A percentile compares a stretch with the other conserved stretches of the same genome.
These are phyloP conservation scores for Zizania latifolia DNA, from an alignment of 176 grass and related monocot species.

Conservation along the genomic window DNA sequence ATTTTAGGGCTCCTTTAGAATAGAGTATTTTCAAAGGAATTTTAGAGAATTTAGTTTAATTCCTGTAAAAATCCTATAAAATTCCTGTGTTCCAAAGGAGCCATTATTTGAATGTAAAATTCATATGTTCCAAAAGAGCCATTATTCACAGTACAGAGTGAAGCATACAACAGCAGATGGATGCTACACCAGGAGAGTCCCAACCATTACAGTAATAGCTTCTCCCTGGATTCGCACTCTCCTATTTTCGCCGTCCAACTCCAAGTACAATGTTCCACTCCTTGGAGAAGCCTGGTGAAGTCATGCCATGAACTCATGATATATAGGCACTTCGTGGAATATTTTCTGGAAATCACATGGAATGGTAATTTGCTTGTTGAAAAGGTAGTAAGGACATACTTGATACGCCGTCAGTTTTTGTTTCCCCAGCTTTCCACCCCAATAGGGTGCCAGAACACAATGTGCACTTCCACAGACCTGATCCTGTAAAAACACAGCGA, in stretches of 20 bases:
- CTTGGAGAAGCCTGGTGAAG: conserved; percentile 50
- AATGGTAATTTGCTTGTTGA: not conserved
- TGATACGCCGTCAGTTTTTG: conserved; percentile 47
- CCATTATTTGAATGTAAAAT: too few species aligned
- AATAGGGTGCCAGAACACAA: conserved; percentile 61
- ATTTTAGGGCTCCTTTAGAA: too few species aligned
- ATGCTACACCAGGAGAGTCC: conserved; percentile 40
- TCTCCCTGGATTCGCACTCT: conserved; percentile 59
- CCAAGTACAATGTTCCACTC: conserved; percentile 49
- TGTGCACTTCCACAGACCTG: conserved; percentile 65
- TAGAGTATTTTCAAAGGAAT: too few species aligned
- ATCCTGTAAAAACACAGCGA: conserved; percentile 33
- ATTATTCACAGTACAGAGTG: too few species aligned
- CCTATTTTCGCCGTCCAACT: conserved; percentile 36
- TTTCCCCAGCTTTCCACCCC: conserved; percentile 65
- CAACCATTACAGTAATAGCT: conserved; percentile 60
- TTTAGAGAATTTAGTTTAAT: too few species aligned
- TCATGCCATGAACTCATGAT: too few species aligned
- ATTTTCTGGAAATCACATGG: too few species aligned
- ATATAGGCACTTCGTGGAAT: too few species aligned
- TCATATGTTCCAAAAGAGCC: too few species aligned
- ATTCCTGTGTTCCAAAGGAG: too few species aligned
- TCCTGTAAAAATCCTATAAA: too few species aligned
- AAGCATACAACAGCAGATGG: too few species aligned
- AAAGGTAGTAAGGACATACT: conserved; percentile 16